Conservation (phyloP, 1,284 basidiomycete genomes). For the Bondarzewia mesenterica region DNA sequence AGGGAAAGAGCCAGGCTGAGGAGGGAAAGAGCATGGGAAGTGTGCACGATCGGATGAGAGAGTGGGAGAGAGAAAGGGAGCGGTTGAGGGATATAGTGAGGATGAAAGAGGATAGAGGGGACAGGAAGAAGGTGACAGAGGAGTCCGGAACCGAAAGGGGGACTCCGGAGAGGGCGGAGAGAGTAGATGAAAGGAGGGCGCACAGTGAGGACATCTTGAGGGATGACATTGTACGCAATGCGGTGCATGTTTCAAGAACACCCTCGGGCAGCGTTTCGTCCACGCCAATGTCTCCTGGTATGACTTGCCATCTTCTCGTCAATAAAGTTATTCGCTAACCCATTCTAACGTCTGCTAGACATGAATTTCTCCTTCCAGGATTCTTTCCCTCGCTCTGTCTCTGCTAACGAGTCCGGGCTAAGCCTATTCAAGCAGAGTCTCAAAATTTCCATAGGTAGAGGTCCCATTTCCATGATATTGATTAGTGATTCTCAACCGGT, state of each 20-base stretch:
- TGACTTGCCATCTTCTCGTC: background rate
- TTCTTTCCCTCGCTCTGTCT: constrained; percentile 1
- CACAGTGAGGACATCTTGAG: constrained; percentile 1
- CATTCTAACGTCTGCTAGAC: too few species aligned
- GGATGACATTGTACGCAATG: background rate
- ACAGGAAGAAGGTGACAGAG: constrained; percentile 2
- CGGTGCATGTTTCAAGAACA: constrained; percentile 1
- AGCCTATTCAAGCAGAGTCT: constrained; percentile 54
- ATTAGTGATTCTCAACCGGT: background rate
- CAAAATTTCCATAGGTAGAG: constrained; percentile 60
- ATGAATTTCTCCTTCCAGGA: background rate
- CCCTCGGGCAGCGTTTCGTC: constrained; percentile 4
- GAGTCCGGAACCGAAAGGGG: too few species aligned
- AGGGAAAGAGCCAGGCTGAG: constrained; percentile 26
- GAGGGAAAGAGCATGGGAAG: constrained; percentile 27
- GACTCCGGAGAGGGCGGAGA: constrained; percentile 1
- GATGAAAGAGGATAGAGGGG: constrained; percentile 7
- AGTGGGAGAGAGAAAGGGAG: constrained; percentile 17
- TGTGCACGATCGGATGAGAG: constrained; percentile 15
- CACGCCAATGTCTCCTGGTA: constrained; percentile 9
- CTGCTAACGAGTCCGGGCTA: constrained; percentile 24
- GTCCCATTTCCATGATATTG: background rate
- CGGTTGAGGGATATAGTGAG: constrained; percentile 13
- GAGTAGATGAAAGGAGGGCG: background rate
- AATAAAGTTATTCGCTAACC: too few species aligned